Base-by-base conservation (phyloP, 306 rosid genomes). In the Erythrophleum fordii region DNA sequence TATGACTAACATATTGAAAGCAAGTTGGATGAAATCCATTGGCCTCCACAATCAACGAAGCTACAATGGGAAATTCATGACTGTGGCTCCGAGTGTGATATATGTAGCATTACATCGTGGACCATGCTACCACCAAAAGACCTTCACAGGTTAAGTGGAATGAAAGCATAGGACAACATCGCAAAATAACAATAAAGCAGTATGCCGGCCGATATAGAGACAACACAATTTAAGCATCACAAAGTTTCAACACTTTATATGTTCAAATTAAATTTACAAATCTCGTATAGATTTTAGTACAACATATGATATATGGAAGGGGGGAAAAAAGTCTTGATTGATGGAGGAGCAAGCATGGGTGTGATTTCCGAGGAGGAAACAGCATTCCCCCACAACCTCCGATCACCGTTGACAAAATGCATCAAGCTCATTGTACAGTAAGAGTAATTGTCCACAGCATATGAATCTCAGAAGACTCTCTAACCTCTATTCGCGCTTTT, bases 371-470 rank as follows among this genome's bases (percentile, higher is more conserved):
- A 75, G 82, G 67, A 74, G 60, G 76, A 73, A 82, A 77, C 73
- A 79, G 5, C 77, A 64, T 11, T 34, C 18, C 60, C 45, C 68
- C 66, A 68, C 25, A 82, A 52, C 67, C 78, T 44, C 82, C 45
- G 34, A 73, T 52, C 82, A 79, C 77, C 35, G 67, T 81, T 62
- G 72, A 64, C 79, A 80, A 74, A 73, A 77, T 49, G 76, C 82
- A 73, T 61, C 80, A 45, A 76, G 66, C 66, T 26, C 66, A 58
- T 11, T 39, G 31, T 20, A 16, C 22, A 18, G 22, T 73, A 70
- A 46, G 16, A 17, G 17, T 5, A 49, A 67, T 62, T 69, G 58
- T 51, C 66, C 77, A 82, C 28, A 59, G 5, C 11, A 37, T 13
- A 66, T 18, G 20, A 67, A 69, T 37, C 77, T 72, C 62, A 46